Evolutionary conservation across 805 yeast genomes (phyloP).

Genomic region (Saccharomycopsis amapae): DNA sequence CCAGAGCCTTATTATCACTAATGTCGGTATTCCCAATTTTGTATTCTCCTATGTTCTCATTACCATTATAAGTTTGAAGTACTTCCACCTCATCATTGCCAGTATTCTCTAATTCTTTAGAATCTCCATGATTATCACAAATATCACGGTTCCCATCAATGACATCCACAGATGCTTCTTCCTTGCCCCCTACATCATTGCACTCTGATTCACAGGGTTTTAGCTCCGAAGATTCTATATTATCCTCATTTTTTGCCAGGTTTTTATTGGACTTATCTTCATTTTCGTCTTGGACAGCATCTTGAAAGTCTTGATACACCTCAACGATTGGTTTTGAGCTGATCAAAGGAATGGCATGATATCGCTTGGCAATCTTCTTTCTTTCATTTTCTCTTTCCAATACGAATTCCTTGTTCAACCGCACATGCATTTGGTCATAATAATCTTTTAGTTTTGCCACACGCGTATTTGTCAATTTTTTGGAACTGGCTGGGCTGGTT

Average conservation of each 20-base stretch:
- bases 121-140: constrained; percentile 6
- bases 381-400: constrained; percentile 79
- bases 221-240: background rate
- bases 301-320: constrained; percentile 70
- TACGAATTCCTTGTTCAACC: constrained; percentile 78
- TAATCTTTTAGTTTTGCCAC: constrained; percentile 62
- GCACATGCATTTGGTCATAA: constrained; percentile 69
- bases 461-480: constrained; percentile 22
- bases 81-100: too few relatives aligned
- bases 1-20: too few relatives aligned
- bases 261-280: background rate
- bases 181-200: background rate
- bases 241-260: background rate
- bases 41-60: too few relatives aligned
- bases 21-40: too few relatives aligned
- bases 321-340: constrained; percentile 85
- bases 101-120: background rate
- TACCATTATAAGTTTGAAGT: too few relatives aligned
- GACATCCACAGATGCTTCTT: background rate
- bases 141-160: background rate
- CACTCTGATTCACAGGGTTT: too few relatives aligned
- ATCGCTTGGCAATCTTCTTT: constrained; percentile 49
- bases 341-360: constrained; percentile 63
- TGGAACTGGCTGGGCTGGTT: background rate
- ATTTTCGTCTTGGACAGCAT: constrained; percentile 60